phyloP scores from a whole-genome alignment of 257 asterid species.

The Penstemon newberryi region DNA sequence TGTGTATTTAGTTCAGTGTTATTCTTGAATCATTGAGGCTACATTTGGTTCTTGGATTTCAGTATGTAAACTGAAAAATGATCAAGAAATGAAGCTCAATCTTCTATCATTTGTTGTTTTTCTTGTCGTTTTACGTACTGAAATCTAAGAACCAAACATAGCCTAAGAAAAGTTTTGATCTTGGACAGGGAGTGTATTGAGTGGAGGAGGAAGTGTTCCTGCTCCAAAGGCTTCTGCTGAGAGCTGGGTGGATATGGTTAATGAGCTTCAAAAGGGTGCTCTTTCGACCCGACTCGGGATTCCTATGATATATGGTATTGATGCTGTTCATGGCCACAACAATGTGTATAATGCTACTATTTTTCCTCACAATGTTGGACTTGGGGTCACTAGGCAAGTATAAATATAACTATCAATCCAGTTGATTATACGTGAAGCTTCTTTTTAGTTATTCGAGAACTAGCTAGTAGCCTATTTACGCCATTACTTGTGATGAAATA shows the following conservation, averaged over 20 bases:
- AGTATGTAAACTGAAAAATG: not conserved
- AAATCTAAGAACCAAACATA: too few relatives aligned
- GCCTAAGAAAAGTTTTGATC: too few relatives aligned
- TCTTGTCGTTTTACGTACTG: too few relatives aligned
- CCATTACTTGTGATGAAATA: not conserved
- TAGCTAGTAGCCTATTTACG: not conserved
- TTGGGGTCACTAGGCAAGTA: conserved; percentile 57
- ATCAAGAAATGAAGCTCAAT: too few relatives aligned
- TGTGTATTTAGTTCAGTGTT: not conserved
- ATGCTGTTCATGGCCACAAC: conserved; percentile 59
- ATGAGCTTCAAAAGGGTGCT: conserved; percentile 48
- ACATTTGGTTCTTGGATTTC: not conserved
- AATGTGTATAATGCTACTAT: conserved; percentile 54
- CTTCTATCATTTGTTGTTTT: too few relatives aligned
- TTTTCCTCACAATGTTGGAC: conserved; percentile 66
- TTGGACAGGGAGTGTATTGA: conserved; percentile 55
- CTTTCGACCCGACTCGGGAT: conserved; percentile 61
- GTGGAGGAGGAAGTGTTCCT: conserved; percentile 59
- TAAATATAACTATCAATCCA: not conserved
- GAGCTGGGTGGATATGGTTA: conserved; percentile 54
- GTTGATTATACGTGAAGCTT: not conserved
- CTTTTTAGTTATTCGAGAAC: not conserved
- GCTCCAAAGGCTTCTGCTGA: conserved; percentile 40
- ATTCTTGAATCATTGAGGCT: too few relatives aligned
- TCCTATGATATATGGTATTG: conserved; percentile 52